Conservation (phyloP, 1,139 yeast genomes). For the Pneumocystis canis region DNA sequence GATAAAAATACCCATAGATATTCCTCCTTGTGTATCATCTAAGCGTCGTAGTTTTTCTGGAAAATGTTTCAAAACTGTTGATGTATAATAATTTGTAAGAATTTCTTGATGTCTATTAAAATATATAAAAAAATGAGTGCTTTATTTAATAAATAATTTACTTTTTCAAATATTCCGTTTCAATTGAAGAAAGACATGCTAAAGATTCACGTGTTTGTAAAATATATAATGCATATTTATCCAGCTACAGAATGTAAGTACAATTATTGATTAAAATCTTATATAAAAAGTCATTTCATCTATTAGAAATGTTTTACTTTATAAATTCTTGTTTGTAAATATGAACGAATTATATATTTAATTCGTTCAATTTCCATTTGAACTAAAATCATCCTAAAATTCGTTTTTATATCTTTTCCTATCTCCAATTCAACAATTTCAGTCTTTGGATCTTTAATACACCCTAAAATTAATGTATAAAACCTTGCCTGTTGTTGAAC, state of each 20-base stretch:
- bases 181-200: constrained; percentile 11
- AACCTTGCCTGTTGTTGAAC: constrained; percentile 3
- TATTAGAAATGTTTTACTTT: constrained; percentile 26
- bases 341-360: constrained; percentile 63
- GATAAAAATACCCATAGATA: constrained; percentile 38
- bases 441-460: background rate
- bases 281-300: background rate
- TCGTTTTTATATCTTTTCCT: constrained; percentile 3
- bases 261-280: constrained; percentile 4
- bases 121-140: background rate
- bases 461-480: background rate
- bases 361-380: constrained; percentile 86
- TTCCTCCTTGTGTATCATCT: constrained; percentile 60
- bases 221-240: constrained; percentile 47
- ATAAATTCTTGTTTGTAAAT: constrained; percentile 58
- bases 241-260: constrained; percentile 29
- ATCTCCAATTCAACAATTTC: constrained; percentile 4
- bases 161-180: constrained; percentile 14
- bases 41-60: constrained; percentile 53
- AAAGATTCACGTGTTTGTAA: constrained; percentile 10
- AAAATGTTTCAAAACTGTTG: constrained; percentile 49
- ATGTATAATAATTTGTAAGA: constrained; percentile 49
- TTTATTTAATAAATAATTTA: background rate
- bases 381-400: constrained; percentile 57
- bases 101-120: constrained; percentile 42